Conservation (phyloP, 2,329 filamentous ascomycete genomes). For the Aureobasidium namibiae region DNA sequence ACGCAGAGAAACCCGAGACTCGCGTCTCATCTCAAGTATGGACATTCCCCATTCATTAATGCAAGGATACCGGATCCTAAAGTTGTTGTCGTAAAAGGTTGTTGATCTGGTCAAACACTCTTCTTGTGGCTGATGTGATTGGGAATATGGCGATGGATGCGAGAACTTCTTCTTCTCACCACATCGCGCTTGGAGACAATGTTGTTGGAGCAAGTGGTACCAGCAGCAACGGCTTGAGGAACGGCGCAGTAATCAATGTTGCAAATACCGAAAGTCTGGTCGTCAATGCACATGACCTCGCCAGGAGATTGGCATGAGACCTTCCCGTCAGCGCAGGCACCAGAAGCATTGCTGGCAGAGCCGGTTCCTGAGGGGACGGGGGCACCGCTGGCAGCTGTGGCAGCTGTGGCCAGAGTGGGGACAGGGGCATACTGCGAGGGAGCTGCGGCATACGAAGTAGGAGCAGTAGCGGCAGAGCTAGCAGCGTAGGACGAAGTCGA, state of each 20-base stretch:
- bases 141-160: conserved; percentile 15
- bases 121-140: conserved; percentile 1
- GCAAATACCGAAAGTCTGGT: conserved; percentile 36
- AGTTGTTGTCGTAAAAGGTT: not conserved
- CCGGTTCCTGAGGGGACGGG: conserved; percentile 9
- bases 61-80: conserved; percentile 1
- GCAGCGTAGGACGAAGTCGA: conserved; percentile 12
- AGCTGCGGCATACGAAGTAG: conserved; percentile 17
- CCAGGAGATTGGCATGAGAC: conserved; percentile 34
- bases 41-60: not conserved
- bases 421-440: conserved; percentile 15
- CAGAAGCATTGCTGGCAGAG: conserved; percentile 10
- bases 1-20: not conserved
- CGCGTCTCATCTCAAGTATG: not conserved
- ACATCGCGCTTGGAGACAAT: conserved; percentile 21
- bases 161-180: conserved; percentile 14
- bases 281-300: conserved; percentile 36
- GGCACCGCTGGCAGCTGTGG: not conserved
- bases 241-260: conserved; percentile 33
- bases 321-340: conserved; percentile 18
- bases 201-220: conserved; percentile 34
- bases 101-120: not conserved
- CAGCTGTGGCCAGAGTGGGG: not conserved
- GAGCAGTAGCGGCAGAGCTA: conserved; percentile 15
- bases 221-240: conserved; percentile 32